Percentiles rank a stretch among this genome's conserved stretches.
Evolutionary conservation across 2,329 filamentous ascomycete genomes (phyloP).

Genomic region (Neopestalotiopsis sp.): DNA sequence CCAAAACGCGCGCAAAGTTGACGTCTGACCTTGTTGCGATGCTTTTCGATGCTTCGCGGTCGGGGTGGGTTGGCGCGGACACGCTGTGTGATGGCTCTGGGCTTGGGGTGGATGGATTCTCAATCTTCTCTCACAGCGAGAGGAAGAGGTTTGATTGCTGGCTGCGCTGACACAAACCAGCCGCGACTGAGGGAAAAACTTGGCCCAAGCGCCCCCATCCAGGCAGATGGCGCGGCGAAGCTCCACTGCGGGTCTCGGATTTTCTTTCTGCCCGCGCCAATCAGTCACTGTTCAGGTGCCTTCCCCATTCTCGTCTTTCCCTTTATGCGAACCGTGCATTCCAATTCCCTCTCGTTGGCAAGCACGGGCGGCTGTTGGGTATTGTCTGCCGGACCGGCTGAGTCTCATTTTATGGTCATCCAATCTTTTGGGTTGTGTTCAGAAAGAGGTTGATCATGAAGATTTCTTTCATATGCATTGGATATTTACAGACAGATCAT

Average conservation of each 20-base stretch:
- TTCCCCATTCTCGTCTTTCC: not conserved
- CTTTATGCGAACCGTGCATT: not conserved
- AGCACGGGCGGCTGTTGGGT: not conserved
- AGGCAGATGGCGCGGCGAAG: not conserved
- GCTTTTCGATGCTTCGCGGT: conserved; percentile 18
- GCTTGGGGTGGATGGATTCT: conserved; percentile 18
- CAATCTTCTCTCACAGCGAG: conserved; percentile 10
- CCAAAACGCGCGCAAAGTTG: conserved; percentile 14
- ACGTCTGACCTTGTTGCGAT: conserved; percentile 15
- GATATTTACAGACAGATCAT: no score
- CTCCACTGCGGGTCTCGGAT: conserved; percentile 4
- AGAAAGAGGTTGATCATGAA: no score
- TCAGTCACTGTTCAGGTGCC: not conserved
- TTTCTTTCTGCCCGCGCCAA: conserved; percentile 7
- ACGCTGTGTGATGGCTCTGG: conserved; percentile 16
- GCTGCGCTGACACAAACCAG: conserved; percentile 13
- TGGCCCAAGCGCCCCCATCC: not conserved
- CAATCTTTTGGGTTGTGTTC: no score
- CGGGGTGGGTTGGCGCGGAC: conserved; percentile 16
- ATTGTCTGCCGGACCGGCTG: not conserved
- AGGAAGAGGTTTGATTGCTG: conserved; percentile 17
- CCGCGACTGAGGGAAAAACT: not conserved
- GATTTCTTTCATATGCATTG: no score
- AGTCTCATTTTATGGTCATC: no score
- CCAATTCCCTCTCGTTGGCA: not conserved